Percentiles rank a stretch among this genome's conserved stretches.
Evolutionary conservation across 306 rosid genomes (phyloP).

Genomic region (Malus sieversii): DNA sequence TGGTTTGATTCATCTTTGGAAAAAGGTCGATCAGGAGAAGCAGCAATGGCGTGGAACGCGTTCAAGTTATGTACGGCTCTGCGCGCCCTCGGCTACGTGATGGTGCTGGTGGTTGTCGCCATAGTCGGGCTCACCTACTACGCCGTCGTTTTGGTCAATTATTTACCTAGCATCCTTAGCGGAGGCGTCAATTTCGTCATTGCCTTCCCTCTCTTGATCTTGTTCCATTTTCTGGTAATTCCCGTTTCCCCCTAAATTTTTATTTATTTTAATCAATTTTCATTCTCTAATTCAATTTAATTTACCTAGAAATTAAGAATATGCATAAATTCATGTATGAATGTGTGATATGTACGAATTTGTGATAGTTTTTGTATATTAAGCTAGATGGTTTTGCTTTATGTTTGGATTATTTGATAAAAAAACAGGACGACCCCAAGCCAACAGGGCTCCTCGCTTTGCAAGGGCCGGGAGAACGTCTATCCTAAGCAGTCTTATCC

Average conservation of each 20-base stretch:
- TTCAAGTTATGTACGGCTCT: slow-evolving; percentile 52
- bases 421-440: too few relatives aligned
- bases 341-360: neutral
- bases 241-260: neutral
- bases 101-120: slow-evolving; percentile 48
- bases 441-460: too few relatives aligned
- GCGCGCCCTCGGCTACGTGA: slow-evolving; percentile 54
- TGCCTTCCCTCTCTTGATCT: slow-evolving; percentile 38
- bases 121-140: slow-evolving; percentile 53
- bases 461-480: too few relatives aligned
- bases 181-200: slow-evolving; percentile 33
- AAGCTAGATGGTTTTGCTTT: neutral
- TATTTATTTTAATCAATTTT: neutral
- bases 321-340: neutral
- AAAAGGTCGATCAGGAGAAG: neutral
- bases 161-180: slow-evolving; percentile 44
- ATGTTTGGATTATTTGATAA: neutral
- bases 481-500: too few relatives aligned
- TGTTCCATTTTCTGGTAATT: slow-evolving; percentile 63
- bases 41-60: slow-evolving; percentile 56
- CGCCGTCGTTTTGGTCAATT: slow-evolving; percentile 49
- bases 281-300: neutral
- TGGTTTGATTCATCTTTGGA: neutral
- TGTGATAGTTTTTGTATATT: neutral
- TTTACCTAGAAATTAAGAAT: neutral